These are phyloP conservation scores for Pinus tabuliformis DNA, from an alignment of 75 land plant species.

Conservation along the genomic window DNA sequence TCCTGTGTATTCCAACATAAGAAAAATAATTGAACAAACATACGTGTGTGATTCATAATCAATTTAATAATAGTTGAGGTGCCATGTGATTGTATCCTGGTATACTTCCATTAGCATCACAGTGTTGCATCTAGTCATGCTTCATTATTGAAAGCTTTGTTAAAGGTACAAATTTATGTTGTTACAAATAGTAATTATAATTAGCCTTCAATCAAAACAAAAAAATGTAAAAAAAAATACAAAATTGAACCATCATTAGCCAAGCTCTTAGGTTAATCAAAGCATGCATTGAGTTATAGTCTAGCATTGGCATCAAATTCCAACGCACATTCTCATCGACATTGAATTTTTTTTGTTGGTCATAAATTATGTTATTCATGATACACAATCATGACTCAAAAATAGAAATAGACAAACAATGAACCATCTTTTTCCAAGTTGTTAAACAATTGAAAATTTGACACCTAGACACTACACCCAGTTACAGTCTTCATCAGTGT, in stretches of 20 bases:
- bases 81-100: neutral
- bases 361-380: neutral
- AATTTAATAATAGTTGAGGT: neutral
- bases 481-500: neutral
- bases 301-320: neutral
- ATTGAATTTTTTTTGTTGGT: neutral
- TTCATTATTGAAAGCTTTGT: too few relatives aligned
- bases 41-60: neutral
- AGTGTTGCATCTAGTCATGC: too few relatives aligned
- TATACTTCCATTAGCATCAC: neutral
- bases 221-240: too few relatives aligned
- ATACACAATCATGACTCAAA: too few relatives aligned
- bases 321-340: neutral
- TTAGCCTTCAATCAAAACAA: too few relatives aligned
- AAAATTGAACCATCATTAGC: too few relatives aligned
- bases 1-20: neutral
- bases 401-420: neutral
- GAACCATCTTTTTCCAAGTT: neutral
- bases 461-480: neutral
- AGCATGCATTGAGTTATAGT: neutral
- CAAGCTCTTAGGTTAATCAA: too few relatives aligned
- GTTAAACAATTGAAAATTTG: too few relatives aligned
- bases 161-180: too few relatives aligned
- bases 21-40: neutral
- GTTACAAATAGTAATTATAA: too few relatives aligned